Evolutionary conservation across 805 yeast genomes (phyloP).

Genomic region (Yarrowia sp.): DNA sequence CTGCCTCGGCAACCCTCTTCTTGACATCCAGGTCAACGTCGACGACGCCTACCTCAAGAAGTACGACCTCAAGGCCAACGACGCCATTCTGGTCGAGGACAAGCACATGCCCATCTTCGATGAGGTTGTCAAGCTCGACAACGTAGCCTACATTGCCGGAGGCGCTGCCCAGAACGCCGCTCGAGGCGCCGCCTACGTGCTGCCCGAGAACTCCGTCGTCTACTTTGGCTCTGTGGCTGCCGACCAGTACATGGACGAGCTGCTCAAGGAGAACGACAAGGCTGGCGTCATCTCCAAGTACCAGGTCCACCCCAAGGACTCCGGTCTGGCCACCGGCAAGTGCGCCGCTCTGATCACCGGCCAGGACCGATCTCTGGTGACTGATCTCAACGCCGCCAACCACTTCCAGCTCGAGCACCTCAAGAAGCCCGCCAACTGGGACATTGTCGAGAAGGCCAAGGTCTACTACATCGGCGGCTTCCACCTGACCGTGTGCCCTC

Average conservation of each 20-base stretch:
- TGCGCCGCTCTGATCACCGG: slow-evolving; percentile 96
- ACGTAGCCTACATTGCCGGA: slow-evolving; percentile 82
- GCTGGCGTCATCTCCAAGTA: slow-evolving; percentile 89
- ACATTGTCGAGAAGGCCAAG: slow-evolving; percentile 72
- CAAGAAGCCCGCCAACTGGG: slow-evolving; percentile 87
- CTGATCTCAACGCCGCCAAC: slow-evolving; percentile 97
- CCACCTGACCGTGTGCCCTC: slow-evolving; percentile 97
- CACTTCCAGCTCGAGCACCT: slow-evolving; percentile 89
- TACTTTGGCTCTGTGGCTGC: slow-evolving; percentile 97
- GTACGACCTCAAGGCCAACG: slow-evolving; percentile 83
- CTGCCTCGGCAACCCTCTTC: slow-evolving; percentile 88
- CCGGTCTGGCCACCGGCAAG: slow-evolving; percentile 77
- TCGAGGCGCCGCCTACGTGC: slow-evolving; percentile 92
- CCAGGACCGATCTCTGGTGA: slow-evolving; percentile 84
- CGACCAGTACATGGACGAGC: slow-evolving; percentile 79
- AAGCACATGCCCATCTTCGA: slow-evolving; percentile 82
- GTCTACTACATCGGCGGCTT: slow-evolving; percentile 96
- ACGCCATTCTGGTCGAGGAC: slow-evolving; percentile 85
- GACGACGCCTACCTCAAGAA: slow-evolving; percentile 63
- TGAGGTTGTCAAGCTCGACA: slow-evolving; percentile 63
- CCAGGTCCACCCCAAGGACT: slow-evolving; percentile 59
- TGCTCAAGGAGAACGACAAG: slow-evolving; percentile 74
- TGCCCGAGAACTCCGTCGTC: slow-evolving; percentile 77
- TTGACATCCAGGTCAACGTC: slow-evolving; percentile 81
- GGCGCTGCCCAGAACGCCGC: slow-evolving; percentile 99